A percentile compares a stretch with the other conserved stretches of the same genome.
Conservation (phyloP, 257 asterid genomes). For the Jaltomata sinuosa region DNA sequence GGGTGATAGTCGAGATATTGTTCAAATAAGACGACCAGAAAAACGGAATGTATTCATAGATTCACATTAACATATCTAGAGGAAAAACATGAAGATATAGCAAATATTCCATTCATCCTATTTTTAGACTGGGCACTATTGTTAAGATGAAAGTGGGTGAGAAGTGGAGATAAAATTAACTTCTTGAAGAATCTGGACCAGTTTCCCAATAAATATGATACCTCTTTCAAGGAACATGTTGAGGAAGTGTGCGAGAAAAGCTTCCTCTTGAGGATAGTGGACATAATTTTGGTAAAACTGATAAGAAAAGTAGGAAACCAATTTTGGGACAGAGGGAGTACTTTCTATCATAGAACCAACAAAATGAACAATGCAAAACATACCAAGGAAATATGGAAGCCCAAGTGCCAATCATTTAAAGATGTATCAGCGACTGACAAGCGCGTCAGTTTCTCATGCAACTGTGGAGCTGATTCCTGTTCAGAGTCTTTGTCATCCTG, state of each 20-base stretch:
- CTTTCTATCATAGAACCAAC: neutral
- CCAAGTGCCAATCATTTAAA: conserved; percentile 86
- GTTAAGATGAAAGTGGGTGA: neutral
- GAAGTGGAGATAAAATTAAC: neutral
- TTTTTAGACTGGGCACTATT: neutral
- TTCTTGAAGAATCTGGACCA: neutral
- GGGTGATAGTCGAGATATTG: neutral
- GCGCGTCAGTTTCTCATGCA: conserved; percentile 57
- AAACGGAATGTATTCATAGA: neutral
- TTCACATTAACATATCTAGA: neutral
- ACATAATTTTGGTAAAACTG: neutral
- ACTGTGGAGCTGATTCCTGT: conserved; percentile 38
- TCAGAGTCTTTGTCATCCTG: conserved; percentile 75
- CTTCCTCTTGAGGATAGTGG: neutral
- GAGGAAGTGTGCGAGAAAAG: neutral
- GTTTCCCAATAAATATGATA: neutral
- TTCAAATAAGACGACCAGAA: neutral
- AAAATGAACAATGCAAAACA: conserved; percentile 6
- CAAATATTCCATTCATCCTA: neutral
- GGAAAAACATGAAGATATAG: neutral
- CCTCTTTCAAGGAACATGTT: neutral
- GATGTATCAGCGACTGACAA: conserved; percentile 58
- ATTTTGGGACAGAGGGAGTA: neutral
- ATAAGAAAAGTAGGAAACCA: neutral
- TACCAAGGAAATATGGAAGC: conserved; percentile 91